Conservation (phyloP, 2,329 filamentous ascomycete genomes). For the Sclerotinia sclerotiorum region DNA sequence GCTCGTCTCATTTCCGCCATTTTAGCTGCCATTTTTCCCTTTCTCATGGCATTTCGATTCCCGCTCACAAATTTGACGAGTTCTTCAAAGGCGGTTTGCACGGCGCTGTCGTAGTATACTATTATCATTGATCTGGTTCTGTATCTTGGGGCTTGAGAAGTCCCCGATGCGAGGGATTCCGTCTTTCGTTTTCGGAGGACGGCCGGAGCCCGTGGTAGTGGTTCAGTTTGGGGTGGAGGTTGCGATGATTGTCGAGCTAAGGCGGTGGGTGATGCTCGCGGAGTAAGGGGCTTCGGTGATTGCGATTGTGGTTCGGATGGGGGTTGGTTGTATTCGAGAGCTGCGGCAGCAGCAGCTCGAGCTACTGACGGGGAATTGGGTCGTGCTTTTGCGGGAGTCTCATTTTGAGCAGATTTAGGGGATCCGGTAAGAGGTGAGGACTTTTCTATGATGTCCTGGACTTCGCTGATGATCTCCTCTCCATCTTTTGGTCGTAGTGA, state of each 20-base stretch:
- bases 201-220: conserved; percentile 23
- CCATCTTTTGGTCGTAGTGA: conserved; percentile 39
- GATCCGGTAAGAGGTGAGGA: conserved; percentile 27
- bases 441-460: conserved; percentile 26
- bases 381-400: conserved; percentile 12
- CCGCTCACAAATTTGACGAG: conserved; percentile 79
- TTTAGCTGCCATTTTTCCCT: conserved; percentile 80
- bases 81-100: conserved; percentile 79
- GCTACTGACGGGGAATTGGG: conserved; percentile 30
- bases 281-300: conserved; percentile 10
- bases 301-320: conserved; percentile 24
- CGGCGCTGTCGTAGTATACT: conserved; percentile 88
- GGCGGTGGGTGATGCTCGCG: conserved; percentile 24
- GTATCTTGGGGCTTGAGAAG: conserved; percentile 46
- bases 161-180: conserved; percentile 38
- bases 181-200: conserved; percentile 40
- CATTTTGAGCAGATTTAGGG: conserved; percentile 28
- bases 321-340: conserved; percentile 24
- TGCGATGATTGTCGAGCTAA: conserved; percentile 32
- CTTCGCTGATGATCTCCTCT: conserved; percentile 28
- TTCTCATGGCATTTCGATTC: conserved; percentile 80
- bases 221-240: conserved; percentile 28
- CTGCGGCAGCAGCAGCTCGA: conserved; percentile 24
- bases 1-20: conserved; percentile 64
- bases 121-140: conserved; percentile 74